Base-by-base conservation (phyloP, 805 yeast species). In the Hermanozyma aechmeae region DNA sequence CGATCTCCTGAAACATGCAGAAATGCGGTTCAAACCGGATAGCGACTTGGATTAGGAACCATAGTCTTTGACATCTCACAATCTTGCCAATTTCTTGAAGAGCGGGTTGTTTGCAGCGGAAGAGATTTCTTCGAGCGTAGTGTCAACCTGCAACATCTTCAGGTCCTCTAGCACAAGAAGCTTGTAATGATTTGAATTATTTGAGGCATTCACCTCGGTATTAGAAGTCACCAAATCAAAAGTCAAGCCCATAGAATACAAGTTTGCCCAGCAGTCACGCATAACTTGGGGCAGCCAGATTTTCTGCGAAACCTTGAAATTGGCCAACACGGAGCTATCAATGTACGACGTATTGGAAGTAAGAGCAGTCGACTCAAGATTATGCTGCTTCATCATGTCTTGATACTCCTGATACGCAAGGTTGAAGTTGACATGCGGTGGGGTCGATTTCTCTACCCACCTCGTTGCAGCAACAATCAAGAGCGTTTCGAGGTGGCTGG, bases 391-490 rank as follows among this genome's bases (percentile, higher is more conserved):
- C 25, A 75, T 61, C 62, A 76, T 66, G 2, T 56, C 59, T n/a
- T 48, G 45, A 51, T 84, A 89, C 50, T 89, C 97, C 18, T 75
- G 76, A 49, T 76, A 79, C 0, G 78, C 80, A 33, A 85, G 55
- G 40, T 81, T 82, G 53, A 86, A 77, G 49, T 84, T 87, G 13
- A 83, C 68, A n/a, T 65, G 62, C 10, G 63, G 73, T 15, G 72
- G 52, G 13, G 70, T 76, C 16, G 65, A 64, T 41, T 76, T 80
- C 28, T 71, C 61, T 15, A 73, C 61, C 29, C 78, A 76, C 25
- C 96, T 62, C 0, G 93, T 83, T 0, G 87, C 79, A 24, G 85
- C 73, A 4, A 87, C 73, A 10, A 84, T 54, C 23, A 89, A 46
- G 12, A 80, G 69, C 26, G 79, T 48, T 44, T 89, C 96, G 17